Evolutionary conservation across 169 alveolate genomes (phyloP).

Genomic region (Cryptosporidium sp.): DNA sequence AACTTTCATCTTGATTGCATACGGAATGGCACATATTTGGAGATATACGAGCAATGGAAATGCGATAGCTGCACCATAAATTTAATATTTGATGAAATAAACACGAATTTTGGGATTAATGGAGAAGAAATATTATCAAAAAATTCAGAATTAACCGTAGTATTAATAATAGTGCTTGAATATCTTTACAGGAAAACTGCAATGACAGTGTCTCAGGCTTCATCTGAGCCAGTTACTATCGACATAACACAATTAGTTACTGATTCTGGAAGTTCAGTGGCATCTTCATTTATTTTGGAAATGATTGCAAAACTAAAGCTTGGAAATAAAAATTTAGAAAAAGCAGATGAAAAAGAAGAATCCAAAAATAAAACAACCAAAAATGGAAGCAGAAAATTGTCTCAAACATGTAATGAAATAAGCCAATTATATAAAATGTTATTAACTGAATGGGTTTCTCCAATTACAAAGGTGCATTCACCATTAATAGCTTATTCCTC

Average conservation of each 20-base stretch:
- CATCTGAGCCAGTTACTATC: background rate
- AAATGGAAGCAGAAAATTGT: background rate
- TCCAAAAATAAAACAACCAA: background rate
- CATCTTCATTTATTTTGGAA: conserved; percentile 43
- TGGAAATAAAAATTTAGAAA: background rate
- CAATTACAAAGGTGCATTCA: conserved; percentile 53
- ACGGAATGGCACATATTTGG: conserved; percentile 5
- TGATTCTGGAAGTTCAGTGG: conserved; percentile 17
- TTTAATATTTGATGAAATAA: conserved; percentile 24
- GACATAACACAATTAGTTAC: background rate
- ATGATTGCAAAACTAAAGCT: conserved; percentile 39
- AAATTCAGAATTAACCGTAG: conserved; percentile 26
- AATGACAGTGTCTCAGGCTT: conserved; percentile 13
- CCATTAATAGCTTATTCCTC: conserved; percentile 58
- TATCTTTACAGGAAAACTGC: conserved; percentile 45
- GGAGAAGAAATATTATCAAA: background rate
- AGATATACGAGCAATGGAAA: conserved; percentile 45
- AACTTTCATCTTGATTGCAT: conserved; percentile 40
- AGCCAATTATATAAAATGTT: conserved; percentile 16
- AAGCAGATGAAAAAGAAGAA: background rate
- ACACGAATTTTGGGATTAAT: conserved; percentile 1
- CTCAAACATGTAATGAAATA: background rate
- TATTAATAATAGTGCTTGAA: conserved; percentile 11
- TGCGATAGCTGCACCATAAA: conserved; percentile 43
- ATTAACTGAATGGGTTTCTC: conserved; percentile 62